Conservation (phyloP, 108 stramenopile species). For the Skeletonema potamos region DNA sequence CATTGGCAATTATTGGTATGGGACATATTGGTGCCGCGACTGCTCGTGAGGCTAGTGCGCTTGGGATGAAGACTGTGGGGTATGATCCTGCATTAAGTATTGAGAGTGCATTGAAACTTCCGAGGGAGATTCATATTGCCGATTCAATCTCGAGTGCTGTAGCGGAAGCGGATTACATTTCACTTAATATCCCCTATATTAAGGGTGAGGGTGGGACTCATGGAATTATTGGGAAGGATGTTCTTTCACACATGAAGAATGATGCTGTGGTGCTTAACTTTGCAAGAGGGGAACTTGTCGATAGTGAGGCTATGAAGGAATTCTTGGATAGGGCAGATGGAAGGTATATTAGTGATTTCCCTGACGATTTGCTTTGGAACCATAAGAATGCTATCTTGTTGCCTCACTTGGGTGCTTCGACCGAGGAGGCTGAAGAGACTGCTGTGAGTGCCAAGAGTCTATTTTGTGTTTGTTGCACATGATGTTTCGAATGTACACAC, state of each 20-base stretch:
- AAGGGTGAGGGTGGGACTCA: conserved; percentile 90
- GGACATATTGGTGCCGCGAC: conserved; percentile 94
- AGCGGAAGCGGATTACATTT: conserved; percentile 86
- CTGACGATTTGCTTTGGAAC: conserved; percentile 85
- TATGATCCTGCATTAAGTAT: conserved; percentile 94
- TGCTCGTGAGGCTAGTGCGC: conserved; percentile 78
- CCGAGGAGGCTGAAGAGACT: conserved; percentile 94
- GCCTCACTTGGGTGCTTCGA: conserved; percentile 97
- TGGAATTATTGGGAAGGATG: conserved; percentile 81
- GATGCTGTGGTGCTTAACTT: conserved; percentile 91
- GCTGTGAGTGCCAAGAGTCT: conserved; percentile 31
- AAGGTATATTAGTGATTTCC: conserved; percentile 87
- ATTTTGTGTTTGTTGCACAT: background rate
- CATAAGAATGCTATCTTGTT: conserved; percentile 88
- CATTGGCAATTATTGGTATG: conserved; percentile 91
- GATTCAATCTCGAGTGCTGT: conserved; percentile 80
- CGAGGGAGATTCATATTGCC: conserved; percentile 55
- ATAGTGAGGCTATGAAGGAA: conserved; percentile 87
- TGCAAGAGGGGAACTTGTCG: conserved; percentile 94
- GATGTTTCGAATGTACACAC: no score
- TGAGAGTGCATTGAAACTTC: conserved; percentile 81
- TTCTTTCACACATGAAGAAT: conserved; percentile 76
- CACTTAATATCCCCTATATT: conserved; percentile 94
- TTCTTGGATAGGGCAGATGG: conserved; percentile 78
- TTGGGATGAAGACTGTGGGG: conserved; percentile 91